A percentile compares a stretch with the other conserved stretches of the same genome.
Evolutionary conservation across 2,329 filamentous ascomycete genomes (phyloP).

Genomic region (Pseudocercospora pini-densiflorae): DNA sequence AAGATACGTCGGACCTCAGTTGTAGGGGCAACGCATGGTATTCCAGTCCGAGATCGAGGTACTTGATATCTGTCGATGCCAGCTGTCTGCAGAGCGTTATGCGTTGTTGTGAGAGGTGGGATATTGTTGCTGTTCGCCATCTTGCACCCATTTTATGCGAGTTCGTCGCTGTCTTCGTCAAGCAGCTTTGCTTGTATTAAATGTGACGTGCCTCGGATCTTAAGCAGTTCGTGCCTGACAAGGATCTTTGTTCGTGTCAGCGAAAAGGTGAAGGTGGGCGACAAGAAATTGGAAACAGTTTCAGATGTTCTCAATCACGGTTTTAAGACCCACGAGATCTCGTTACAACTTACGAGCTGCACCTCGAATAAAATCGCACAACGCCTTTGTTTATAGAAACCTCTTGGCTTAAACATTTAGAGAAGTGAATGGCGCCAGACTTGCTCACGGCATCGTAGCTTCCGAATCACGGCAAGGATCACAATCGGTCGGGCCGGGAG

Average conservation of each 20-base stretch:
- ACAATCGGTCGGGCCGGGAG: neutral
- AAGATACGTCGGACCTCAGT: neutral
- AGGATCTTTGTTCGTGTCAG: neutral
- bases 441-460: too few species aligned
- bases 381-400: neutral
- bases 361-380: neutral
- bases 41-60: slow-evolving; percentile 19
- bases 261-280: too few species aligned
- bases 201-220: neutral
- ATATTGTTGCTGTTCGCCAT: neutral
- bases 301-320: neutral
- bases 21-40: slow-evolving; percentile 20
- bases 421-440: neutral
- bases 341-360: neutral
- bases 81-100: slow-evolving; percentile 5
- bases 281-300: neutral
- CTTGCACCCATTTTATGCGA: slow-evolving; percentile 5
- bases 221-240: neutral
- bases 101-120: neutral
- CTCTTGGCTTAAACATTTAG: neutral
- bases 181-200: neutral
- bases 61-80: slow-evolving; percentile 11
- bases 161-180: neutral
- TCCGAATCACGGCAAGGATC: neutral
- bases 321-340: neutral